A percentile compares a stretch with the other conserved stretches of the same genome.
phyloP scores from a whole-genome alignment of 1,139 yeast genomes.

The Sugiyamaella castrensis region DNA sequence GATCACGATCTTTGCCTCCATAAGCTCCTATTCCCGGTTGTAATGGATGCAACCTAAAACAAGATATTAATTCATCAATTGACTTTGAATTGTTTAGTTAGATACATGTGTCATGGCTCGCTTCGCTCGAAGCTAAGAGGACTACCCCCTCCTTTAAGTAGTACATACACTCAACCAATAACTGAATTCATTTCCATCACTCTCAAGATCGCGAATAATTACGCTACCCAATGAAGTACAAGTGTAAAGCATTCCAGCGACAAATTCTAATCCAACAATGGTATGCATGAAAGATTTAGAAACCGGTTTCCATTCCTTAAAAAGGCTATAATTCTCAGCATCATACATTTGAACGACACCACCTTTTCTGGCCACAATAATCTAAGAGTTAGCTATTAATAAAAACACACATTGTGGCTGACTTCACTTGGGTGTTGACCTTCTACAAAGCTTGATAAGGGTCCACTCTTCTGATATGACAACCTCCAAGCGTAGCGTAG shows the following conservation, averaged over 20 bases:
- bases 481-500: too few relatives aligned
- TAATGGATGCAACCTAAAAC: slow-evolving; percentile 37
- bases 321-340: slow-evolving; percentile 29
- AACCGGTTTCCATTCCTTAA: slow-evolving; percentile 39
- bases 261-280: slow-evolving; percentile 37
- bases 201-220: slow-evolving; percentile 44
- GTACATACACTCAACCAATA: slow-evolving; percentile 16
- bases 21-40: slow-evolving; percentile 37
- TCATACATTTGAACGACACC: slow-evolving; percentile 36
- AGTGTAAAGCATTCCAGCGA: slow-evolving; percentile 40
- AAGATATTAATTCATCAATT: slow-evolving; percentile 42
- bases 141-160: background rate
- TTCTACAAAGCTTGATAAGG: too few relatives aligned
- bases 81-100: slow-evolving; percentile 8
- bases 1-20: slow-evolving; percentile 48
- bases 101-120: background rate
- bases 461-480: too few relatives aligned
- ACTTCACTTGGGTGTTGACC: too few relatives aligned
- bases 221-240: slow-evolving; percentile 48
- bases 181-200: slow-evolving; percentile 24
- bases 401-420: too few relatives aligned
- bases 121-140: background rate
- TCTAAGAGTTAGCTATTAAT: slow-evolving; percentile 15
- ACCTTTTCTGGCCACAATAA: slow-evolving; percentile 37
- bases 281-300: slow-evolving; percentile 31